These are phyloP conservation scores for Rhynchospora breviuscula DNA, from an alignment of 176 grass and related monocot species.

Conservation along the genomic window DNA sequence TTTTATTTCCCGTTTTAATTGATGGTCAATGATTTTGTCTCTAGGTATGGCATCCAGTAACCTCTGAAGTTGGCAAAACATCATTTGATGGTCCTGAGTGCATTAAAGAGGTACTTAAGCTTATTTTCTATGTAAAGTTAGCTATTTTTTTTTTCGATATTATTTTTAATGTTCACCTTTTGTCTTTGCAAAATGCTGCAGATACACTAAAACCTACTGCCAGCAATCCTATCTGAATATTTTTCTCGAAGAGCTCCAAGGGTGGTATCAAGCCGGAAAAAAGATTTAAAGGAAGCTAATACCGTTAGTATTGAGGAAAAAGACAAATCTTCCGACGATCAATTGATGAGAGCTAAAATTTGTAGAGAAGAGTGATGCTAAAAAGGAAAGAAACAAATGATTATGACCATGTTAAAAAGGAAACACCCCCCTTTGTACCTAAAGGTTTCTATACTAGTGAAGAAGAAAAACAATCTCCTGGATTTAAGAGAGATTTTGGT, in stretches of 20 bases:
- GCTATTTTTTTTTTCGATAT: not conserved
- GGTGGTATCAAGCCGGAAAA: too few species aligned
- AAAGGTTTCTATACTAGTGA: slow-evolving; percentile 1
- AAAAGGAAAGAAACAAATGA: not conserved
- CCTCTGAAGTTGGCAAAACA: slow-evolving; percentile 59
- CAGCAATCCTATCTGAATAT: too few species aligned
- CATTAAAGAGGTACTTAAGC: slow-evolving; percentile 57
- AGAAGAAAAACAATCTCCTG: slow-evolving; percentile 5
- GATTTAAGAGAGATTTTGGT: slow-evolving; percentile 47
- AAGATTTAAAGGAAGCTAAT: too few species aligned
- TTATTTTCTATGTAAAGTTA: not conserved
- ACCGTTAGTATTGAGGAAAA: too few species aligned
- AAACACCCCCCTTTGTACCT: slow-evolving; percentile 25
- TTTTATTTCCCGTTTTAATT: not conserved
- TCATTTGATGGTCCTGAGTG: slow-evolving; percentile 85
- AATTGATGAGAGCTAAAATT: not conserved
- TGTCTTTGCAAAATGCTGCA: slow-evolving; percentile 28
- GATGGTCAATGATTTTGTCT: not conserved
- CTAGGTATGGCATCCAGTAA: slow-evolving; percentile 82
- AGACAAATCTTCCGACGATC: too few species aligned
- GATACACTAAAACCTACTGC: slow-evolving; percentile 13
- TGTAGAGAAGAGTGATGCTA: not conserved
- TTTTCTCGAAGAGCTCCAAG: too few species aligned
- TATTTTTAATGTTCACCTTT: not conserved
- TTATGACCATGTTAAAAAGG: slow-evolving; percentile 7